phyloP scores from a whole-genome alignment of 306 rosid genomes.

The Sechiopsis laciniata region DNA sequence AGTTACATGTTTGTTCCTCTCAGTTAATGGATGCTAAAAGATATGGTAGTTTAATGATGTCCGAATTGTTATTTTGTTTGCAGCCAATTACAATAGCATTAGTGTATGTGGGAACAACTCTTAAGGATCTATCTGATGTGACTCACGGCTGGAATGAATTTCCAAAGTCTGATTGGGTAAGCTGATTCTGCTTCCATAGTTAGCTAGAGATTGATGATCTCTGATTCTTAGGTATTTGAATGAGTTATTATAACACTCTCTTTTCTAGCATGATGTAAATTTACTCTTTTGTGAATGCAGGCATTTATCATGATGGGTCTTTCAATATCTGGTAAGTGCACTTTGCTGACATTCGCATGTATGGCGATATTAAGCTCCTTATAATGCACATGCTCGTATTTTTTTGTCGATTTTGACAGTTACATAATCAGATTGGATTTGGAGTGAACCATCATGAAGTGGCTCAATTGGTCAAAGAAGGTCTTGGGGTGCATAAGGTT shows the following conservation, averaged over 20 bases:
- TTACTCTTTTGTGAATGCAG: constrained; percentile 49
- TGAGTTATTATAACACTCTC: not conserved
- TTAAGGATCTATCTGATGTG: constrained; percentile 92
- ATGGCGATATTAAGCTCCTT: not conserved
- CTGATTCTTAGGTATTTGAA: constrained; percentile 9
- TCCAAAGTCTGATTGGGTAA: constrained; percentile 85
- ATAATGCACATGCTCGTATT: not conserved
- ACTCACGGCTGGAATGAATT: constrained; percentile 90
- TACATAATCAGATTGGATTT: not conserved
- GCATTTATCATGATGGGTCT: constrained; percentile 63
- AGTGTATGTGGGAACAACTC: constrained; percentile 88
- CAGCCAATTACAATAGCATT: constrained; percentile 92
- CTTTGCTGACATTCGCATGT: not conserved
- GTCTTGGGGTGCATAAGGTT: too few relatives aligned
- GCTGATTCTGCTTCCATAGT: constrained; percentile 18
- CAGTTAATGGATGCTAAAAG: not conserved
- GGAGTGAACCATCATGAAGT: too few relatives aligned
- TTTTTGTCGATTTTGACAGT: not conserved
- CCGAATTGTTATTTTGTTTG: constrained; percentile 23
- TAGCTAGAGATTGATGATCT: not conserved
- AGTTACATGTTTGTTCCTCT: not conserved
- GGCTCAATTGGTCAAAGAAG: too few relatives aligned
- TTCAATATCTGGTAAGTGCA: constrained; percentile 59
- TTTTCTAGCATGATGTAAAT: not conserved
- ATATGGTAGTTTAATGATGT: not conserved